Base-by-base conservation (phyloP, 1,284 basidiomycete genomes). In the Paramarasmius palmivorus region DNA sequence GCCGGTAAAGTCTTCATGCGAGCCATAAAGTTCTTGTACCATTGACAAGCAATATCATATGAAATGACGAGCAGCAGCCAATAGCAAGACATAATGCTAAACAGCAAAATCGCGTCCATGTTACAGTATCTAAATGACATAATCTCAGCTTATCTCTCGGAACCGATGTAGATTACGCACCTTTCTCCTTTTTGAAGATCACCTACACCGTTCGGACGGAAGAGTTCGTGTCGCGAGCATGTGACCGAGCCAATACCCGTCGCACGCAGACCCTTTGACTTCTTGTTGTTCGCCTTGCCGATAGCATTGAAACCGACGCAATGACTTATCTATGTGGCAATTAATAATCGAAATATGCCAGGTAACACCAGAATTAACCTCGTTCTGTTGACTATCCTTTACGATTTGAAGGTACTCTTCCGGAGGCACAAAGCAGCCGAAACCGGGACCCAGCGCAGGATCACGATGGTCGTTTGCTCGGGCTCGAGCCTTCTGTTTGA, bases 381-480 rank as follows among this genome's bases (percentile, higher is more conserved):
- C n/a, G n/a, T n/a, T n/a, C n/a, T n/a, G n/a, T n/a, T n/a, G n/a
- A n/a, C n/a, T n/a, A n/a, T n/a, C n/a, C n/a, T n/a, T n/a, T n/a
- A n/a, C n/a, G n/a, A n/a, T n/a, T n/a, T n/a, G n/a, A n/a, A n/a
- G n/a, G n/a, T n/a, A n/a, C n/a, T n/a, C n/a, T n/a, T n/a, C n/a
- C n/a, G n/a, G n/a, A 19, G 63, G 56, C 2, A 70, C 65, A 41
- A 70, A 72, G 37, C 65, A 71, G 0, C 57, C 59, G 55, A 50
- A 61, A 0, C 69, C 67, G 0, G 44, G 26, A 0, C 58, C 62
- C 0, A 72, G 56, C 3, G 56, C 55, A 0, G 65, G 66, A 53
- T 71, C 66, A 5, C 46, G 44, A 1, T 29, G 23, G 15, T 62
- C 55, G 9, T 44, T 58, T 0, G 63, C 63, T 2, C 64, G 56